A percentile compares a stretch with the other conserved stretches of the same genome.
Evolutionary conservation across 2,329 filamentous ascomycete species (phyloP).

Genomic region (Xylaria sp.): DNA sequence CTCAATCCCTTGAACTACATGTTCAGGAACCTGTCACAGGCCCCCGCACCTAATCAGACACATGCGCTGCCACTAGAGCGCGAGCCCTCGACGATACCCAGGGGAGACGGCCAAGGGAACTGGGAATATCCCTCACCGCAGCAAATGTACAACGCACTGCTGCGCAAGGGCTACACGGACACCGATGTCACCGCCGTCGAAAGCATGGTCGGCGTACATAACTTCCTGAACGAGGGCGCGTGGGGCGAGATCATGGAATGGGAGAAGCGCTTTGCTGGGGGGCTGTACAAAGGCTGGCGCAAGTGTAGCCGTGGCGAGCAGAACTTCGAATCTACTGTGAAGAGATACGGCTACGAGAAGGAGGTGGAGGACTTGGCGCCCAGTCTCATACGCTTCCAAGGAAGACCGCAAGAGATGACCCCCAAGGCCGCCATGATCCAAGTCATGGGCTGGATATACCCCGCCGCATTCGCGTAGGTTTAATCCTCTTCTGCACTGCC

Average conservation of each 20-base stretch:
- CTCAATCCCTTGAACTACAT: conserved; percentile 89
- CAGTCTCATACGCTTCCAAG: conserved; percentile 86
- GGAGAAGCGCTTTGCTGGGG: conserved; percentile 86
- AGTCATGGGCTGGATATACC: conserved; percentile 81
- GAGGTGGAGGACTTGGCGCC: conserved; percentile 70
- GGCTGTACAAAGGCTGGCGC: conserved; percentile 77
- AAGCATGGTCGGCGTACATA: conserved; percentile 97
- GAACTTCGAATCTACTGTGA: conserved; percentile 57
- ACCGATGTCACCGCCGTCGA: conserved; percentile 94
- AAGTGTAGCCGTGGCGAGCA: conserved; percentile 80
- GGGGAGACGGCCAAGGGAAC: conserved; percentile 78
- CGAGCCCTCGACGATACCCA: conserved; percentile 91
- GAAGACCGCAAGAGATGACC: conserved; percentile 87
- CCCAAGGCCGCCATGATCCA: conserved; percentile 90
- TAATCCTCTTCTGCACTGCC: no score
- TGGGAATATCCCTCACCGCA: conserved; percentile 99
- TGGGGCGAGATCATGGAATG: conserved; percentile 95
- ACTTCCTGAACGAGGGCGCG: conserved; percentile 96
- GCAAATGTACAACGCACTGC: conserved; percentile 99
- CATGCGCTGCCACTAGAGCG: conserved; percentile 80
- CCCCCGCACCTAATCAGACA: conserved; percentile 77
- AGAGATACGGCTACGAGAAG: conserved; percentile 61
- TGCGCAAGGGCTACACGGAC: conserved; percentile 95
- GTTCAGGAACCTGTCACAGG: conserved; percentile 87
- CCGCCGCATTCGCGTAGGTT: conserved; percentile 78